Evolutionary conservation across 768 basidiomycete species (phyloP).

Genomic region (Russula griseocarnosa): DNA sequence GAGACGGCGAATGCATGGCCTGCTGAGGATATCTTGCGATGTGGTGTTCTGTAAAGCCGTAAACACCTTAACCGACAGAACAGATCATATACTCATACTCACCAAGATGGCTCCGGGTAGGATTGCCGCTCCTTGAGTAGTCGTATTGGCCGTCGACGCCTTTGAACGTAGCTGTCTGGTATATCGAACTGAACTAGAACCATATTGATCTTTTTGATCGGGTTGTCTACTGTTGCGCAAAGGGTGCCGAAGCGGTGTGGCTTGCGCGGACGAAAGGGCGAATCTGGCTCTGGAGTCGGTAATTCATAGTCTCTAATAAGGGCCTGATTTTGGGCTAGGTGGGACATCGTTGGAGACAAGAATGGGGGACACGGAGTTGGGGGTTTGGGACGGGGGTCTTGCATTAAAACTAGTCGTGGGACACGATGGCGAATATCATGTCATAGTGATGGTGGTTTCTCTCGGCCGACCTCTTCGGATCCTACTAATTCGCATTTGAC

Average conservation of each 20-base stretch:
- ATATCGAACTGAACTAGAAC: slow-evolving; percentile 91
- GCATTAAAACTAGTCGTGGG: slow-evolving; percentile 25
- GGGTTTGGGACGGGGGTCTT: slow-evolving; percentile 1
- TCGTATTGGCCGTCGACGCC: slow-evolving; percentile 87
- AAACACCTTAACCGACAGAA: not conserved
- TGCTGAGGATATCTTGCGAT: slow-evolving; percentile 93
- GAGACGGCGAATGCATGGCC: slow-evolving; percentile 87
- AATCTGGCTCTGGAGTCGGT: slow-evolving; percentile 80
- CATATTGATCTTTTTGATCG: slow-evolving; percentile 90
- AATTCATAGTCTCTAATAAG: slow-evolving; percentile 44
- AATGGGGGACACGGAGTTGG: not conserved
- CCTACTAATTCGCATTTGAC: not conserved
- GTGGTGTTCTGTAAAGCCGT: slow-evolving; percentile 73
- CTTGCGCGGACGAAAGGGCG: slow-evolving; percentile 60
- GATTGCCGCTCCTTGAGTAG: slow-evolving; percentile 93
- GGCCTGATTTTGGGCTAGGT: slow-evolving; percentile 7
- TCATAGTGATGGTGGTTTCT: slow-evolving; percentile 1
- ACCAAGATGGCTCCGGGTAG: slow-evolving; percentile 94
- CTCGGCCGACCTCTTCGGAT: slow-evolving; percentile 16
- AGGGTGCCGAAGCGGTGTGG: slow-evolving; percentile 88
- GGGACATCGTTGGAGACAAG: slow-evolving; percentile 11
- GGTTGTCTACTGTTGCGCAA: slow-evolving; percentile 89
- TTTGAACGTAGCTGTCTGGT: slow-evolving; percentile 98
- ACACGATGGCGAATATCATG: slow-evolving; percentile 12
- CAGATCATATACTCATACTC: slow-evolving; percentile 32